Percentiles rank a stretch among this genome's conserved stretches.
Conservation (phyloP, 352 stramenopile species). For the Hyaloperonospora brassicae region DNA sequence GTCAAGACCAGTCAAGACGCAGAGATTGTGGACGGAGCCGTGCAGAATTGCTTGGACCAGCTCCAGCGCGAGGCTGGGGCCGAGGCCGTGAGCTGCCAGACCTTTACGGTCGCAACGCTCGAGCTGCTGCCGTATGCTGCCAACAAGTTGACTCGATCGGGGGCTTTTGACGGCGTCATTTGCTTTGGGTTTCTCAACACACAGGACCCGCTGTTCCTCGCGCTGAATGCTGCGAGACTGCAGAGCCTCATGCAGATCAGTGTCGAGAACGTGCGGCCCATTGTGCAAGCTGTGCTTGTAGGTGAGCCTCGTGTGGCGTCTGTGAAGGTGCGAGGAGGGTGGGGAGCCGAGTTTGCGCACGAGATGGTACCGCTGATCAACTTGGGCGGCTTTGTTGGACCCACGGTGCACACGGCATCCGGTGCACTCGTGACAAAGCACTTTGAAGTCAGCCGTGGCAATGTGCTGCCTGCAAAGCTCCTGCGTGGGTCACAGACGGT, state of each 20-base stretch:
- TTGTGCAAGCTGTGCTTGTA: conserved; percentile 73
- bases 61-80: conserved; percentile 21
- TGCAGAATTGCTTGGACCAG: conserved; percentile 50
- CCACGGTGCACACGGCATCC: conserved; percentile 31
- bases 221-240: conserved; percentile 44
- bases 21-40: conserved; percentile 54
- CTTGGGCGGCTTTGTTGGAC: conserved; percentile 59
- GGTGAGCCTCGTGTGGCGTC: conserved; percentile 67
- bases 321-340: conserved; percentile 64
- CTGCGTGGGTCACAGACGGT: conserved; percentile 52
- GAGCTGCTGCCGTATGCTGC: conserved; percentile 75
- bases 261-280: conserved; percentile 66
- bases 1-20: conserved; percentile 68
- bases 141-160: conserved; percentile 67
- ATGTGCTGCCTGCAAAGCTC: conserved; percentile 56
- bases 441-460: conserved; percentile 56
- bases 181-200: conserved; percentile 73
- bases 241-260: conserved; percentile 82
- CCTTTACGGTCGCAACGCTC: conserved; percentile 58
- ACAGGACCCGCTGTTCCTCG: conserved; percentile 52
- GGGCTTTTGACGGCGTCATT: conserved; percentile 66
- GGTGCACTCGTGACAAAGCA: conserved; percentile 43
- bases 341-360: conserved; percentile 57
- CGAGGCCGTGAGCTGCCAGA: conserved; percentile 35
- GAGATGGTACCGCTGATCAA: conserved; percentile 50